phyloP scores from a whole-genome alignment of 1,284 basidiomycete genomes.

The Papiliotrema flavescens region DNA sequence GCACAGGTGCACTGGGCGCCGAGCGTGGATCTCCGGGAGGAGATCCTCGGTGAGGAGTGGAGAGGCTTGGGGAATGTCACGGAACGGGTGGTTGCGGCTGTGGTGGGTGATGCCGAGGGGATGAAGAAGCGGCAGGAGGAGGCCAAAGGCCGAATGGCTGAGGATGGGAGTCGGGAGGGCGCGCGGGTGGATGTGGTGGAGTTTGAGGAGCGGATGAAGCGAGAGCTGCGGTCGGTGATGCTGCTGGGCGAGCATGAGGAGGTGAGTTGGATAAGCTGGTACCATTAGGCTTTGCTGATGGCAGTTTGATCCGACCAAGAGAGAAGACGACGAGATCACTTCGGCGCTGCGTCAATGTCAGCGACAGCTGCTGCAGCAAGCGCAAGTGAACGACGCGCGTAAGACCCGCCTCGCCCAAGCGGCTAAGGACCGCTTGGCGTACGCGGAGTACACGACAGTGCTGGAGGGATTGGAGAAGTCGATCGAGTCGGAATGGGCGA shows the following conservation, averaged over 20 bases:
- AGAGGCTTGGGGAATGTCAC: slow-evolving; percentile 42
- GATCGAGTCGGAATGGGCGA: slow-evolving; percentile 56
- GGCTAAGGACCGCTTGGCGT: slow-evolving; percentile 81
- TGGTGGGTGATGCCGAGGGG: slow-evolving; percentile 54
- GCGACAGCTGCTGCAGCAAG: slow-evolving; percentile 69
- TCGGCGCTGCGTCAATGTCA: slow-evolving; percentile 85
- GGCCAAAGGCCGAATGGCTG: slow-evolving; percentile 10
- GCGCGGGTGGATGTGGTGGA: slow-evolving; percentile 51
- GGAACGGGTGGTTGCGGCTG: slow-evolving; percentile 63
- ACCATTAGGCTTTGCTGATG: background rate
- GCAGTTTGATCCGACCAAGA: slow-evolving; percentile 70
- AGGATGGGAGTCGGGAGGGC: slow-evolving; percentile 15
- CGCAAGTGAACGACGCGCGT: slow-evolving; percentile 76
- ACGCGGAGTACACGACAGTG: slow-evolving; percentile 77
- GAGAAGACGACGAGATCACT: slow-evolving; percentile 89
- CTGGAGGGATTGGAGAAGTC: slow-evolving; percentile 79
- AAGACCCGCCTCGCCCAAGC: slow-evolving; percentile 68
- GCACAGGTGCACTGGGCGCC: slow-evolving; percentile 29
- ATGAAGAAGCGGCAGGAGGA: slow-evolving; percentile 56
- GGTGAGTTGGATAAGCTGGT: slow-evolving; percentile 34
- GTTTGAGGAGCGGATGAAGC: slow-evolving; percentile 54
- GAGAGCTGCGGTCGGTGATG: slow-evolving; percentile 54
- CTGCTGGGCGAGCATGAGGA: slow-evolving; percentile 53
- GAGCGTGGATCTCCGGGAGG: slow-evolving; percentile 36
- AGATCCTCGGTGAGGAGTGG: slow-evolving; percentile 39